phyloP scores from a whole-genome alignment of 257 asterid genomes.

The Nicotiana obtusifolia region DNA sequence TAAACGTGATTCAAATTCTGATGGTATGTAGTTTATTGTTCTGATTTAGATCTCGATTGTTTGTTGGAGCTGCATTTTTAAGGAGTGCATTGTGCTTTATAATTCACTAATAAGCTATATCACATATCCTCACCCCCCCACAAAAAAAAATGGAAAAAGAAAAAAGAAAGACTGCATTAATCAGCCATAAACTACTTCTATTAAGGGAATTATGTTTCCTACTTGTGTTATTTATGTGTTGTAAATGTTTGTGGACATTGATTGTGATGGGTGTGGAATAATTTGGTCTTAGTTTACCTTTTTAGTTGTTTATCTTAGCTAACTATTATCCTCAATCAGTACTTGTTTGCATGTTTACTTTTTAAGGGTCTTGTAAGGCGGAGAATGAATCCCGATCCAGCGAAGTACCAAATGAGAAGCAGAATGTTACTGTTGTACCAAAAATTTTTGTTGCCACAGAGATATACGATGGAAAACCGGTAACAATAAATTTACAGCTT shows the following conservation, averaged over 20 bases:
- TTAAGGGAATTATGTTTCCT: not conserved
- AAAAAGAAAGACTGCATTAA: not conserved
- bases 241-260: not conserved
- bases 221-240: not conserved
- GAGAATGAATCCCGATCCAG: conserved; percentile 39
- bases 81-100: not conserved
- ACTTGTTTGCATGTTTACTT: conserved; percentile 8
- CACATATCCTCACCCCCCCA: not conserved
- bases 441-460: conserved; percentile 63
- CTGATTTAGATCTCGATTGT: conserved; percentile 8
- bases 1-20: conserved; percentile 15
- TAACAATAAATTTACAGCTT: conserved; percentile 21
- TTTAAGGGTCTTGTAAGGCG: conserved; percentile 38
- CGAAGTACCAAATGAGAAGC: conserved; percentile 30
- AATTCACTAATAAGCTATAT: not conserved
- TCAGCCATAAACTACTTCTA: not conserved
- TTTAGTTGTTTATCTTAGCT: not conserved
- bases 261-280: not conserved
- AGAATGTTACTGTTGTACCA: conserved; percentile 36
- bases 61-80: conserved; percentile 10
- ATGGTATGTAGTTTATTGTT: conserved; percentile 18
- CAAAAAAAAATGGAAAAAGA: not conserved
- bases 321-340: not conserved
- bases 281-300: not conserved
- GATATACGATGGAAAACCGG: conserved; percentile 61